Evolutionary conservation across 352 stramenopile species (phyloP), one percentile per base, ranked within the genome.

Genomic region (Phytophthora ramorum): DNA sequence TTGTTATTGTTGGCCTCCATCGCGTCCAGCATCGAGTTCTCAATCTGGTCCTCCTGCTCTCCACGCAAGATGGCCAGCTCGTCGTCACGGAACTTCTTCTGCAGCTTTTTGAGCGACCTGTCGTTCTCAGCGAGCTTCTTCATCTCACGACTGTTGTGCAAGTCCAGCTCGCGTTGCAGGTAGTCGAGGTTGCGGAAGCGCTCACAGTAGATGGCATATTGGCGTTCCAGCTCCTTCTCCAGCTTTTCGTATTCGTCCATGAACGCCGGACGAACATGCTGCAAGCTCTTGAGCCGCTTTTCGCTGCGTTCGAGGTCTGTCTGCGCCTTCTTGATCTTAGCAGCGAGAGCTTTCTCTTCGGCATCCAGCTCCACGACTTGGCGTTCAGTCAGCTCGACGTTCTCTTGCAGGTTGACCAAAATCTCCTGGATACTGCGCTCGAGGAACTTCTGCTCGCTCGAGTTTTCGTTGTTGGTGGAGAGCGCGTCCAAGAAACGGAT

Each of bases 211-310:
- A 95, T 80, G 26, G 96, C 92, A 63, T 99, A 99, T 72, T 98
- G 93, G 4, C 92, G 85, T 76, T 98, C 88, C 37, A 99, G 85
- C 56, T 99, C 97, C 43, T 95, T 90, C 78, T 99, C 96, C 16
- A 99, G 85, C 77, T 98, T 97, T 60, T 99, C 96, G 58, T 98
- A 98, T 75, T 99, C 97, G 76, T 99, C 96, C 91, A 98, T 98
- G 65, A 98, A 99, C 32, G 96, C 89, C 35, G 96, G 96, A 3
- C 95, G 80, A 57, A 99, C 93, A 60, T 95, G 90, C 60, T 98
- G 87, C 56, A 97, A 72, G 50, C 89, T 89, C 73, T 95, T 96
- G 49, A 99, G 79, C 0, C 96, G 83, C 79, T 99, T 99, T 52
- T 98, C 92, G 63, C 86, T 97, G 34, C 96, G 91, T 60, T 99